These are phyloP conservation scores for Penicillium sp. DNA, from an alignment of 2,329 filamentous ascomycete species.

Conservation along the genomic window DNA sequence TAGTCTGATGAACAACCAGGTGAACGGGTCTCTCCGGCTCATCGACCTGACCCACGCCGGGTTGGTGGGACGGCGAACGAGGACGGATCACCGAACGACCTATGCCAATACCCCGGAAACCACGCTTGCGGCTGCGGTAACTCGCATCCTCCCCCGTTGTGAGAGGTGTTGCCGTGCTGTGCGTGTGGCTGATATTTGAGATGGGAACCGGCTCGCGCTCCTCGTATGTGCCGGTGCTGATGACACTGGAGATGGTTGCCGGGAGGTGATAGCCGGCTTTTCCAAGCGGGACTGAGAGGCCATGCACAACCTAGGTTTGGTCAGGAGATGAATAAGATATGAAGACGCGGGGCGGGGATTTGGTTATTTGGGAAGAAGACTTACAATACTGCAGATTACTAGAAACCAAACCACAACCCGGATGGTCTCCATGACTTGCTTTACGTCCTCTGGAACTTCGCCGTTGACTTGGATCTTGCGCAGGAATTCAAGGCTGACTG, in stretches of 20 bases:
- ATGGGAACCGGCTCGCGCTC: conserved; percentile 35
- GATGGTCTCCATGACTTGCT: conserved; percentile 64
- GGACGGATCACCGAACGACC: conserved; percentile 28
- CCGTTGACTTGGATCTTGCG: conserved; percentile 58
- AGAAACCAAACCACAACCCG: conserved; percentile 82
- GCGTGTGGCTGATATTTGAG: conserved; percentile 27
- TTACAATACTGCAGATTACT: conserved; percentile 75
- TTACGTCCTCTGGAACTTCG: conserved; percentile 63
- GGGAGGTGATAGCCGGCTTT: conserved; percentile 51
- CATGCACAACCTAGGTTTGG: conserved; percentile 65
- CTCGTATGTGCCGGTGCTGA: conserved; percentile 43
- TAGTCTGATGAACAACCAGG: conserved; percentile 22
- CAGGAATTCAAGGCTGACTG: conserved; percentile 75
- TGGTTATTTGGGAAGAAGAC: background rate
- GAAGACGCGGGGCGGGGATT: background rate
- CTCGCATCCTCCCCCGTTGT: conserved; percentile 12
- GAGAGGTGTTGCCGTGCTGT: conserved; percentile 35
- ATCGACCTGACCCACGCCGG: conserved; percentile 24
- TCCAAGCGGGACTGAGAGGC: conserved; percentile 72
- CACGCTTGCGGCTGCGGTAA: conserved; percentile 31
- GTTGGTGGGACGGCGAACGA: conserved; percentile 17
- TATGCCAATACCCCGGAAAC: conserved; percentile 24
- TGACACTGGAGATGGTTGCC: conserved; percentile 45
- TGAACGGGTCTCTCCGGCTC: conserved; percentile 39
- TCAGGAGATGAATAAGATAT: background rate